A percentile compares a stretch with the other conserved stretches of the same genome.
Evolutionary conservation across 2,329 filamentous ascomycete species (phyloP).

Genomic region (Berkeleyomyces rouxiae): DNA sequence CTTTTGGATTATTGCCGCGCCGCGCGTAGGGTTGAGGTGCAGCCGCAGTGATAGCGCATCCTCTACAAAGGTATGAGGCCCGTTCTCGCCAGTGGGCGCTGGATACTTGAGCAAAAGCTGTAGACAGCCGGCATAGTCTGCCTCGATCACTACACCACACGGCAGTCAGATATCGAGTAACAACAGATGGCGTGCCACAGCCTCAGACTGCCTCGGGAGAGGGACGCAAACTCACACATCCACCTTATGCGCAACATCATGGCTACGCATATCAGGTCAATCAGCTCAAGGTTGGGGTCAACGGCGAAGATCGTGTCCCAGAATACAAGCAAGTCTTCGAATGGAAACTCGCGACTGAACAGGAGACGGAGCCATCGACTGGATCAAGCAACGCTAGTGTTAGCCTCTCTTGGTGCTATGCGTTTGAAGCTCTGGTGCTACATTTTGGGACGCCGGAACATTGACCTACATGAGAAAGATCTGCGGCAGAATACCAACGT

Average conservation of each 20-base stretch:
- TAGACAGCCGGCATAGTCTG: slow-evolving; percentile 75
- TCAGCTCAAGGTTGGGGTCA: slow-evolving; percentile 60
- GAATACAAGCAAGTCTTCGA: slow-evolving; percentile 64
- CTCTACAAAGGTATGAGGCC: slow-evolving; percentile 64
- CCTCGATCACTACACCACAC: slow-evolving; percentile 47
- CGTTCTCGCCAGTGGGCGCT: slow-evolving; percentile 40
- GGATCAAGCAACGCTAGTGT: neutral
- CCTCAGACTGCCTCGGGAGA: too few relatives aligned
- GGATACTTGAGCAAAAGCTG: slow-evolving; percentile 75
- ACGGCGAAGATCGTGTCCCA: slow-evolving; percentile 90
- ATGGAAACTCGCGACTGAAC: slow-evolving; percentile 85
- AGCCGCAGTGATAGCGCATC: slow-evolving; percentile 63
- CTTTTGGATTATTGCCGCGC: slow-evolving; percentile 49
- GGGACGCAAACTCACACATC: slow-evolving; percentile 44
- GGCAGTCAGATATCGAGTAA: neutral
- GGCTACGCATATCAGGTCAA: slow-evolving; percentile 81
- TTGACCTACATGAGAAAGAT: slow-evolving; percentile 72
- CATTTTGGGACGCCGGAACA: neutral
- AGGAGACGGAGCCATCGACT: slow-evolving; percentile 87
- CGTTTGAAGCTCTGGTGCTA: neutral
- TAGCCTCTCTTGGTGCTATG: neutral
- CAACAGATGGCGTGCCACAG: neutral
- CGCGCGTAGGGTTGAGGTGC: slow-evolving; percentile 46
- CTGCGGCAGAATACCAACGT: slow-evolving; percentile 82
- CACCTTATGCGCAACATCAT: slow-evolving; percentile 89